Percentiles rank a stretch among this genome's conserved stretches.
Conservation (phyloP, 1,284 basidiomycete genomes). For the Albatrellus sp. region DNA sequence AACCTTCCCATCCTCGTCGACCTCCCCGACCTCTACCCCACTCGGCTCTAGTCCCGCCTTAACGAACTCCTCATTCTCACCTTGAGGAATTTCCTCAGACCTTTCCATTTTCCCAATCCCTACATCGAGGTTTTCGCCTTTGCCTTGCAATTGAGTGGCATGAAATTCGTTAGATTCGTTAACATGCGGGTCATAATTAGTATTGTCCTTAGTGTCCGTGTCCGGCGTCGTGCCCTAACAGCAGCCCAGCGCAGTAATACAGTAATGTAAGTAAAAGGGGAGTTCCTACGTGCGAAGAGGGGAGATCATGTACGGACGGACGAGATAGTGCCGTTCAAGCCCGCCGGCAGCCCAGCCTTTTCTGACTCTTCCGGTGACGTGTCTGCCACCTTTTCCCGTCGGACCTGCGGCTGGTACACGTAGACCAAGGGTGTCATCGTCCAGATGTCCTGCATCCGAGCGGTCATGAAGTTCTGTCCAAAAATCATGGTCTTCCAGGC, state of each 20-base stretch:
- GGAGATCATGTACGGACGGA: slow-evolving; percentile 39
- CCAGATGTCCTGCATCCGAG: slow-evolving; percentile 13
- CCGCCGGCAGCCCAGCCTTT: slow-evolving; percentile 4
- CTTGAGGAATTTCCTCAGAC: neutral
- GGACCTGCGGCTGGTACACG: neutral
- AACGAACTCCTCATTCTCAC: slow-evolving; percentile 9
- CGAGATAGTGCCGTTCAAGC: slow-evolving; percentile 19
- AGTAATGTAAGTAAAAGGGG: slow-evolving; percentile 30
- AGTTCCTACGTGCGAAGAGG: slow-evolving; percentile 17
- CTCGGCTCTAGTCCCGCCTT: neutral
- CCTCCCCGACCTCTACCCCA: too few species aligned
- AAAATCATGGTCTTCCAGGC: slow-evolving; percentile 13
- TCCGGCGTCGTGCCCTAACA: slow-evolving; percentile 26
- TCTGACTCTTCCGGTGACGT: slow-evolving; percentile 4
- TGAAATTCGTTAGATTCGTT: neutral
- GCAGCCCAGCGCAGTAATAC: slow-evolving; percentile 30
- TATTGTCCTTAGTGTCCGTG: slow-evolving; percentile 16
- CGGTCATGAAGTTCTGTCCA: slow-evolving; percentile 12
- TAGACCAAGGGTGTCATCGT: slow-evolving; percentile 9
- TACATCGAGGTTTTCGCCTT: neutral
- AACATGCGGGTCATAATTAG: slow-evolving; percentile 8
- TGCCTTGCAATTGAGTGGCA: neutral
- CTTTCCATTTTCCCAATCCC: too few species aligned
- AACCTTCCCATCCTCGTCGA: too few species aligned
- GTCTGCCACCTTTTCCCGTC: slow-evolving; percentile 2